These are phyloP conservation scores for Calonectria honghensis DNA, from an alignment of 2,329 filamentous ascomycete species.

Conservation along the genomic window DNA sequence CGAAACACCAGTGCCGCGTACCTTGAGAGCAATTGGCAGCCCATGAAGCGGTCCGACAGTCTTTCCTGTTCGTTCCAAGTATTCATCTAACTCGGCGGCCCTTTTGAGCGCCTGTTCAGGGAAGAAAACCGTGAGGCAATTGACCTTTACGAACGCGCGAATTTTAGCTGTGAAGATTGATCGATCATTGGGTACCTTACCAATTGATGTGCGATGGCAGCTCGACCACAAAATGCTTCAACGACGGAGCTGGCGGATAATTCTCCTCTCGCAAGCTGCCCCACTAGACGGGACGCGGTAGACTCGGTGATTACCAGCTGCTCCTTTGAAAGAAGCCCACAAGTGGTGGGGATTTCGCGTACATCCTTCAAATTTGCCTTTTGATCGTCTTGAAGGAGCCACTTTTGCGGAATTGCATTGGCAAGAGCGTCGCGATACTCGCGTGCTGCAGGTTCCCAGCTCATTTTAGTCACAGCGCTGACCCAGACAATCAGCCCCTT, in stretches of 20 bases:
- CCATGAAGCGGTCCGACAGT: slow-evolving; percentile 73
- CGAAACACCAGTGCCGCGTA: background rate
- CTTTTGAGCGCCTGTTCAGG: slow-evolving; percentile 29
- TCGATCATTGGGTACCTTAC: background rate
- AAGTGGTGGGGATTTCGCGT: background rate
- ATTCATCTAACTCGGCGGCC: slow-evolving; percentile 23
- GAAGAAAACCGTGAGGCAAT: slow-evolving; percentile 11
- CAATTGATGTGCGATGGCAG: slow-evolving; percentile 7
- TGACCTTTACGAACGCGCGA: background rate
- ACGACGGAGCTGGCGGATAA: background rate
- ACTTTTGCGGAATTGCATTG: background rate
- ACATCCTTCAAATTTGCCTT: background rate
- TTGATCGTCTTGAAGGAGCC: background rate
- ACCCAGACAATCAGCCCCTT: accelerated
- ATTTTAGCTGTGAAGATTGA: background rate
- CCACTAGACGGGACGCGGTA: background rate
- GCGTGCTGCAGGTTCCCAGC: background rate
- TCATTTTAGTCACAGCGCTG: background rate
- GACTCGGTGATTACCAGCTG: background rate
- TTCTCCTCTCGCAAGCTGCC: slow-evolving; percentile 1
- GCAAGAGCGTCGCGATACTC: slow-evolving; percentile 6
- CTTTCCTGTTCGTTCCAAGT: background rate
- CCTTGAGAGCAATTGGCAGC: slow-evolving; percentile 66
- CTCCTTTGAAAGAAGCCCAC: background rate
- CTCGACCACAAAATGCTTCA: slow-evolving; percentile 12